Evolutionary conservation across 1,284 basidiomycete species (phyloP).

Genomic region (Rhodotorula sp.): DNA sequence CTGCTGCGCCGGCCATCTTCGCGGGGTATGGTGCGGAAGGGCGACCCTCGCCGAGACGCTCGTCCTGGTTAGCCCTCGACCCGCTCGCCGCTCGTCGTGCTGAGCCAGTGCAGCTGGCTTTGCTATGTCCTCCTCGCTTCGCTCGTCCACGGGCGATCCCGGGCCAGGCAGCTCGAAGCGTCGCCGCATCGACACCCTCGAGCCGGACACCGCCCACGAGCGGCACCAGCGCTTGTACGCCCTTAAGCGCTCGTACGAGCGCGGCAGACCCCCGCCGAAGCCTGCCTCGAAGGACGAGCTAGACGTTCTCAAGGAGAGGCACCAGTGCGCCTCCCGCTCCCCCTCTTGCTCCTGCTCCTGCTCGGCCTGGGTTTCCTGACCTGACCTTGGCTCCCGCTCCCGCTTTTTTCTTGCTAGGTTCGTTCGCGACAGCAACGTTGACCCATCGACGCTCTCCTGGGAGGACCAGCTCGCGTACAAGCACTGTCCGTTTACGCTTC

Average conservation of each 20-base stretch:
- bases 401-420: slow-evolving; percentile 60
- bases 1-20: slow-evolving; percentile 38
- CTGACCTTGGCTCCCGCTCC: too few species aligned
- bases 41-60: not conserved
- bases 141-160: not conserved
- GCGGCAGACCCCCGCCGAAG: slow-evolving; percentile 10
- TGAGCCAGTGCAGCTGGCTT: not conserved
- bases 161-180: not conserved
- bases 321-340: slow-evolving; percentile 48
- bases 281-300: slow-evolving; percentile 50
- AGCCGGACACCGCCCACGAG: slow-evolving; percentile 33
- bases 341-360: not conserved
- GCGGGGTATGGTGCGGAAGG: not conserved
- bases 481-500: slow-evolving; percentile 73
- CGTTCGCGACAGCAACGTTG: slow-evolving; percentile 66
- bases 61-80: not conserved
- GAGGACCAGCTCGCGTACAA: slow-evolving; percentile 68
- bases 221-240: slow-evolving; percentile 28
- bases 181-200: slow-evolving; percentile 15
- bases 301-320: slow-evolving; percentile 56
- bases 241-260: slow-evolving; percentile 3
- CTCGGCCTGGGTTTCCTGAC: not conserved
- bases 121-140: not conserved
- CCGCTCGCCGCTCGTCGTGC: not conserved
- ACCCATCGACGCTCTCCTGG: slow-evolving; percentile 41